Conservation (phyloP, 805 yeast species). For the Saturnispora mendoncae region DNA sequence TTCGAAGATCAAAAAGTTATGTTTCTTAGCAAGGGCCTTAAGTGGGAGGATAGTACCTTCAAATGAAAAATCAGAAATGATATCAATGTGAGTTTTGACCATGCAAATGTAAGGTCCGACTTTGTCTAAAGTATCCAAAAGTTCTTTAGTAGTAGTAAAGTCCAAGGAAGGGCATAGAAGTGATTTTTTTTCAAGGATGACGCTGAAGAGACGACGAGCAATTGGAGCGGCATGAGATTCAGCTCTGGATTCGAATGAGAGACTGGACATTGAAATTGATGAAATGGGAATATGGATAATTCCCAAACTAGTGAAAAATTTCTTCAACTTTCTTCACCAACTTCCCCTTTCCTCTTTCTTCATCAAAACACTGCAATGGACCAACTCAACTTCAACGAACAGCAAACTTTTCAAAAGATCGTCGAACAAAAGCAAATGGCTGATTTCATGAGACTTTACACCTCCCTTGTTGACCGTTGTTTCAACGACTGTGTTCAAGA, state of each 20-base stretch:
- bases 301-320: slow-evolving; percentile 1
- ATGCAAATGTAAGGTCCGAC: slow-evolving; percentile 89
- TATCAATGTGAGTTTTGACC: slow-evolving; percentile 91
- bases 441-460: slow-evolving; percentile 95
- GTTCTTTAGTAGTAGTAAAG: slow-evolving; percentile 70
- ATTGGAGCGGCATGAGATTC: slow-evolving; percentile 63
- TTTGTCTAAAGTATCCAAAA: slow-evolving; percentile 60
- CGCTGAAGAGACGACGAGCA: slow-evolving; percentile 60
- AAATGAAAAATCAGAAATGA: slow-evolving; percentile 77
- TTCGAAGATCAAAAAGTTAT: slow-evolving; percentile 86
- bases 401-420: slow-evolving; percentile 89
- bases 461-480: slow-evolving; percentile 93
- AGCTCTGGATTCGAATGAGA: slow-evolving; percentile 62
- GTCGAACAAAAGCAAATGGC: slow-evolving; percentile 98
- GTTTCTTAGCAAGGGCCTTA: slow-evolving; percentile 62
- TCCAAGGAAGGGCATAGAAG: slow-evolving; percentile 94
- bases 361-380: slow-evolving; percentile 52
- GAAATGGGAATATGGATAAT: background rate
- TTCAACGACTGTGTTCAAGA: slow-evolving; percentile 97
- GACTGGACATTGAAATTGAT: slow-evolving; percentile 6
- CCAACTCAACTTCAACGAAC: slow-evolving; percentile 89
- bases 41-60: slow-evolving; percentile 75
- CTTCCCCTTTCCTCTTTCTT: no score
- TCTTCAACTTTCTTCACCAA: background rate
- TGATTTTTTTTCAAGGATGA: slow-evolving; percentile 74